Evolutionary conservation across 441 rosid genomes (phyloP).

Genomic region (Bocquillonia castaneifolia): DNA sequence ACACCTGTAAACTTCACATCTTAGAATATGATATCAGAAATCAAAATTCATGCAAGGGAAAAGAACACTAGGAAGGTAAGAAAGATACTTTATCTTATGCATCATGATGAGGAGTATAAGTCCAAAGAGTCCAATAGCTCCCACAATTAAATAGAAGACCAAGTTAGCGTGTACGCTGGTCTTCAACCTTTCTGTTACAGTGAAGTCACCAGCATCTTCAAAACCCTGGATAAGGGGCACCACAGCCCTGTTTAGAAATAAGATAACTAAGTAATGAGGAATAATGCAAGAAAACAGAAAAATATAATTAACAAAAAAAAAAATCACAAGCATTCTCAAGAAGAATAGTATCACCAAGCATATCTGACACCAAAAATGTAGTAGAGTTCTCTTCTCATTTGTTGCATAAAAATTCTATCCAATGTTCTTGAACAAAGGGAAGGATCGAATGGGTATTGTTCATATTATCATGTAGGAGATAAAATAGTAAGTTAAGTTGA

Average conservation of each 20-base stretch:
- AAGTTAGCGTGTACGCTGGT: constrained; percentile 88
- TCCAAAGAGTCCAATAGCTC: constrained; percentile 80
- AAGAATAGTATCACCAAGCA: not conserved
- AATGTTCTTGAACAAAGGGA: not conserved
- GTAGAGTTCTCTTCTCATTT: not conserved
- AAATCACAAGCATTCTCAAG: constrained; percentile 12
- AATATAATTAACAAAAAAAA: constrained; percentile 7
- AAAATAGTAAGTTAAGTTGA: not conserved
- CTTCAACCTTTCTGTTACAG: constrained; percentile 74
- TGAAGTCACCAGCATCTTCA: constrained; percentile 99
- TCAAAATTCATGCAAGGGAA: constrained; percentile 4
- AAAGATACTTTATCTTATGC: constrained; percentile 44
- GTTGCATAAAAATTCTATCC: not conserved
- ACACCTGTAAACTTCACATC: constrained; percentile 13
- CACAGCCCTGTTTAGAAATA: constrained; percentile 90
- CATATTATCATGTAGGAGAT: not conserved
- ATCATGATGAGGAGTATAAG: constrained; percentile 82
- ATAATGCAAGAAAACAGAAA: constrained; percentile 16
- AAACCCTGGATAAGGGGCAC: constrained; percentile 99
- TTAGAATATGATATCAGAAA: constrained; percentile 14
- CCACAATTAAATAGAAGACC: constrained; percentile 82
- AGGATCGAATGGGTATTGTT: not conserved
- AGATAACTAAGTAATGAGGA: constrained; percentile 43
- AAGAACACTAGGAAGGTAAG: constrained; percentile 19
- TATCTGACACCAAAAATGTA: not conserved